Conservation (phyloP, 2,329 filamentous ascomycete species). For the Dothiorella sarmentorum region DNA sequence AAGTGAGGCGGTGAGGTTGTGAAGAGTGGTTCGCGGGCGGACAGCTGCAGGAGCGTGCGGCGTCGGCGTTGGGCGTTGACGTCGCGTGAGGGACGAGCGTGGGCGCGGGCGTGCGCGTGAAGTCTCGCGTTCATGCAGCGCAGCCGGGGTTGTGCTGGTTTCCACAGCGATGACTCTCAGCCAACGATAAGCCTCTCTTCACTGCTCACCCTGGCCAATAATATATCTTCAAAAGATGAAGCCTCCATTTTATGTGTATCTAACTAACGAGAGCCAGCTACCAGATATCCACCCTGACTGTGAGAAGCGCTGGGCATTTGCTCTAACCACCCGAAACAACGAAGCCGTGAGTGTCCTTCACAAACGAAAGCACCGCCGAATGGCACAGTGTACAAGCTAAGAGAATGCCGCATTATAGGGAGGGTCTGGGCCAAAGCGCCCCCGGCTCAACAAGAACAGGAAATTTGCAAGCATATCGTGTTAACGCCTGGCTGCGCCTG, state of each 20-base stretch:
- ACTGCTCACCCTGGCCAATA: background rate
- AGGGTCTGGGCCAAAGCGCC: constrained; percentile 3
- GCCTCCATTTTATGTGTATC: constrained; percentile 7
- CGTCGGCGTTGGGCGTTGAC: background rate
- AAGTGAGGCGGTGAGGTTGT: constrained; percentile 4
- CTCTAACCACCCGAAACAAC: constrained; percentile 8
- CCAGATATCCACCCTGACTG: constrained; percentile 6
- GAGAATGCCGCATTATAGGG: constrained; percentile 13
- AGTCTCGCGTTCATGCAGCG: background rate
- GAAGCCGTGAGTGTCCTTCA: background rate
- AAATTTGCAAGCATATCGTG: background rate
- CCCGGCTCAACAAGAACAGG: background rate
- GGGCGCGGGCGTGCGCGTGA: constrained; percentile 1
- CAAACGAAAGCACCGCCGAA: constrained; percentile 7
- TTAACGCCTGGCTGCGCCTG: constrained; percentile 4
- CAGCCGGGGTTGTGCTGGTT: background rate
- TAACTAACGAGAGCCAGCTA: constrained; percentile 14
- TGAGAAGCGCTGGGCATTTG: constrained; percentile 11
- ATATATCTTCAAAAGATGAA: background rate
- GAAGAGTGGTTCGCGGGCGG: background rate
- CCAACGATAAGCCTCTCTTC: background rate
- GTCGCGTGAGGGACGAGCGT: background rate
- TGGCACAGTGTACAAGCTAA: constrained; percentile 10
- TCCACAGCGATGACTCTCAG: constrained; percentile 4
- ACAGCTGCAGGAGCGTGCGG: background rate